Conservation (phyloP, 179 eudicot species). For the Gypsophila paniculata region DNA sequence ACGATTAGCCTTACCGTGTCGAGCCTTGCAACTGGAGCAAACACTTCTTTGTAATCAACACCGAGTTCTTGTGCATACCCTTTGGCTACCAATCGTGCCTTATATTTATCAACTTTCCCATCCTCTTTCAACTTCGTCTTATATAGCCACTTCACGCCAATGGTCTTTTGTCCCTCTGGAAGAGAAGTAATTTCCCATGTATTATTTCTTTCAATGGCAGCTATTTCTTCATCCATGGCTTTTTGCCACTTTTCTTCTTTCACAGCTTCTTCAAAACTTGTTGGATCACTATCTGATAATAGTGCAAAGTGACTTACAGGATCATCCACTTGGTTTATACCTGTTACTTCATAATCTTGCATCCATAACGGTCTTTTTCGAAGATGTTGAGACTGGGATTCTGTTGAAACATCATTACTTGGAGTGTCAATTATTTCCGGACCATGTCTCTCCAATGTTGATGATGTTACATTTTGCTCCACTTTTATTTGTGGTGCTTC, state of each 20-base stretch:
- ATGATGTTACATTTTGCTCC: too few relatives aligned
- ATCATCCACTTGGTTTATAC: background rate
- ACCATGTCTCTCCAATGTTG: background rate
- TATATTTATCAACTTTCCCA: conserved; percentile 3
- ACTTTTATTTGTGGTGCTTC: background rate
- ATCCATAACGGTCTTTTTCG: conserved; percentile 3
- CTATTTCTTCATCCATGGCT: conserved; percentile 18
- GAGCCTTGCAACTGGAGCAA: conserved; percentile 8
- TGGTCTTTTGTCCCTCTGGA: conserved; percentile 8
- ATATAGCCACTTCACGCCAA: conserved; percentile 19
- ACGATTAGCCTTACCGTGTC: background rate
- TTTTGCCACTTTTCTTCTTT: conserved; percentile 15
- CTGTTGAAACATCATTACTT: background rate
- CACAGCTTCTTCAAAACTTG: conserved; percentile 7
- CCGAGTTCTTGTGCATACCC: background rate
- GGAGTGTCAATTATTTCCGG: background rate
- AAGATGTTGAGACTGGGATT: background rate
- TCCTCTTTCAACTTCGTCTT: conserved; percentile 6
- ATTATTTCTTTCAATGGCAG: conserved; percentile 9
- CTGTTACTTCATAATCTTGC: conserved; percentile 4
- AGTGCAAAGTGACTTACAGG: conserved; percentile 10
- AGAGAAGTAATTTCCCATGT: conserved; percentile 14
- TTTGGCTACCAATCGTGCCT: conserved; percentile 8
- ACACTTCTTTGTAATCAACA: conserved; percentile 4
- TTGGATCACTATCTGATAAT: conserved; percentile 17